Evolutionary conservation across 371 early-diverging fungal genomes (phyloP).

Genomic region (Coemansia sp.): DNA sequence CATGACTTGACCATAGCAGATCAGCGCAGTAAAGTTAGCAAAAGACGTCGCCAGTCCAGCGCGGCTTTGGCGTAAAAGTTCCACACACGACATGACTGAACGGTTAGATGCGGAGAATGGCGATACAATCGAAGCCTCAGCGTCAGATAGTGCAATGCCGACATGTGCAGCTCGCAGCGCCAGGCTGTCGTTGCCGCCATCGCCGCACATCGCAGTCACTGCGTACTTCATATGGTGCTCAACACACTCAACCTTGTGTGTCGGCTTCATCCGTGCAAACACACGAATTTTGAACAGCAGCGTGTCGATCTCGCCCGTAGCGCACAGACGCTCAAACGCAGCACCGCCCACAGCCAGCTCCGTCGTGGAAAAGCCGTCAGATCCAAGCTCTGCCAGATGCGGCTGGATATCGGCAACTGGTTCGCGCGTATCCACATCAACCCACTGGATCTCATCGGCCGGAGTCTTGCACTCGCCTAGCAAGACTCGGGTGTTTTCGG

Average conservation of each 20-base stretch:
- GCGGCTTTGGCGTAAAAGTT: constrained; percentile 70
- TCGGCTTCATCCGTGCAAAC: constrained; percentile 78
- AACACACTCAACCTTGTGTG: constrained; percentile 65
- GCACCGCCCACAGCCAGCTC: constrained; percentile 70
- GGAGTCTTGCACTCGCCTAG: constrained; percentile 54
- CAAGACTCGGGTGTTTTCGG: constrained; percentile 52
- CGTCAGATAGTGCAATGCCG: constrained; percentile 84
- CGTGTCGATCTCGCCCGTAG: constrained; percentile 27
- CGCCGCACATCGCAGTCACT: constrained; percentile 87
- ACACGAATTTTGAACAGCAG: constrained; percentile 59
- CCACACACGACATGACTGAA: constrained; percentile 69
- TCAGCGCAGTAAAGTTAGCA: constrained; percentile 71
- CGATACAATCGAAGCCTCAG: constrained; percentile 83
- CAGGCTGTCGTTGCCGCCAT: constrained; percentile 96
- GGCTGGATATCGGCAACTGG: constrained; percentile 51
- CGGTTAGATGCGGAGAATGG: constrained; percentile 76
- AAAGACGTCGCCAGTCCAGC: constrained; percentile 68
- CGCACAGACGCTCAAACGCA: constrained; percentile 58
- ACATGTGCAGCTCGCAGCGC: constrained; percentile 90
- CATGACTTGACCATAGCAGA: constrained; percentile 76
- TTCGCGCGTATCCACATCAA: constrained; percentile 53
- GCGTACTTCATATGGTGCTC: constrained; percentile 58
- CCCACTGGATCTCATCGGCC: constrained; percentile 35
- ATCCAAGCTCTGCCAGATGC: constrained; percentile 55
- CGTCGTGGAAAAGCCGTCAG: constrained; percentile 25